Evolutionary conservation across 306 rosid genomes (phyloP).

Genomic region (Comarum palustre): DNA sequence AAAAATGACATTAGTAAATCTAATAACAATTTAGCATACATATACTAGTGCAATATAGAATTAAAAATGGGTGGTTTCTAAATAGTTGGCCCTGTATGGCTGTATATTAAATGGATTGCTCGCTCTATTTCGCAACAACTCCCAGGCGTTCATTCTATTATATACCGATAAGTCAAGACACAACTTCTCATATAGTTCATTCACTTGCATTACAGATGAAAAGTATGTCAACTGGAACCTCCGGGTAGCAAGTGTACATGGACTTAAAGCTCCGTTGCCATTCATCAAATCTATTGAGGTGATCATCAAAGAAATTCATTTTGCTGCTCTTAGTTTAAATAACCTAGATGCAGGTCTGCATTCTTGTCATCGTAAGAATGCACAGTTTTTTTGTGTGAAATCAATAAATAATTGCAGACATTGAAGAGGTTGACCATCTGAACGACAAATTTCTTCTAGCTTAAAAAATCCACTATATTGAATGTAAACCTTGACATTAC

Average conservation of each 20-base stretch:
- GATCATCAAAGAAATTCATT: conserved; percentile 25
- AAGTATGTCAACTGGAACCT: conserved; percentile 88
- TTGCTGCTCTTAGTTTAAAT: conserved; percentile 14
- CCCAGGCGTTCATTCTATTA: neutral
- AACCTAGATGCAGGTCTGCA: conserved; percentile 10
- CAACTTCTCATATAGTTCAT: conserved; percentile 31
- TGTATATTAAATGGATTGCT: conserved; percentile 1
- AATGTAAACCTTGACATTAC: neutral
- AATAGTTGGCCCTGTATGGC: neutral
- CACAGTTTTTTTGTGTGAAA: neutral
- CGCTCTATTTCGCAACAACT: neutral
- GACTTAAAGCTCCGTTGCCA: conserved; percentile 73
- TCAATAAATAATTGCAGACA: conserved; percentile 2
- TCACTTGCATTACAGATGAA: conserved; percentile 61
- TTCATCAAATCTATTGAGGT: conserved; percentile 89
- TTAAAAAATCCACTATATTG: neutral
- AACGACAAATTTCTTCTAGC: neutral
- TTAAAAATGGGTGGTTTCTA: neutral
- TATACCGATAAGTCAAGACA: conserved; percentile 11
- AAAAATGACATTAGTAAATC: neutral
- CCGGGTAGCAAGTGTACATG: conserved; percentile 75
- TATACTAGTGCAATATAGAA: too few relatives aligned
- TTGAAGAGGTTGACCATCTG: conserved; percentile 11
- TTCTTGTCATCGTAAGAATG: conserved; percentile 3
- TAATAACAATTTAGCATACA: neutral